Evolutionary conservation across 192 early-diverging fungal genomes (phyloP).

Genomic region (Linnemannia elongata): DNA sequence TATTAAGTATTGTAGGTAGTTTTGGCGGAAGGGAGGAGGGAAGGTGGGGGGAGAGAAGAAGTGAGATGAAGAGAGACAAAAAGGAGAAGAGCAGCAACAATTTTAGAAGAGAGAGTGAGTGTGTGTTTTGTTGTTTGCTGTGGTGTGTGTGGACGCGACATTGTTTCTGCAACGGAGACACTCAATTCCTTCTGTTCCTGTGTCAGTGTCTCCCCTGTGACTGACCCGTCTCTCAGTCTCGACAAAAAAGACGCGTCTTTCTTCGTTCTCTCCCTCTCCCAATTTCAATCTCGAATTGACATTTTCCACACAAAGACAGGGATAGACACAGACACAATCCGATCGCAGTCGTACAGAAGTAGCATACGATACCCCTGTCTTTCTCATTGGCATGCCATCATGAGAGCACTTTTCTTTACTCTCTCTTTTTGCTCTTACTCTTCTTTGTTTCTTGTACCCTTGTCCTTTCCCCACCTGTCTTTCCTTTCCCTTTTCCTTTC

Average conservation of each 20-base stretch:
- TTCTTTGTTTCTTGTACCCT: neutral
- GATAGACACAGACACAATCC: no score
- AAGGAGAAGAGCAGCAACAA: neutral
- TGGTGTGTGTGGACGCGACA: neutral
- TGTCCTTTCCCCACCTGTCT: neutral
- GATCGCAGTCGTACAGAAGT: no score
- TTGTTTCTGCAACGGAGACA: neutral
- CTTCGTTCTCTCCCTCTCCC: neutral
- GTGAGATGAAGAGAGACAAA: neutral
- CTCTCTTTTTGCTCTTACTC: no score
- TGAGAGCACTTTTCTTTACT: no score
- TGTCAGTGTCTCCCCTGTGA: no score
- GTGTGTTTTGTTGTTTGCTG: neutral
- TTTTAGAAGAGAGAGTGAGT: neutral
- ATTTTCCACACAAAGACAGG: no score
- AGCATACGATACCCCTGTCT: no score
- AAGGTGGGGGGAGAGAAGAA: neutral
- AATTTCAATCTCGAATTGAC: no score
- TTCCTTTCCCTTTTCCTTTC: constrained; percentile 2
- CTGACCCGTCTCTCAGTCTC: no score
- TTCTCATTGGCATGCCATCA: no score
- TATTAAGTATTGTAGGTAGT: neutral
- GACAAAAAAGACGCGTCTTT: neutral
- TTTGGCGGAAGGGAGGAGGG: neutral
- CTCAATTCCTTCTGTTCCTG: no score